Evolutionary conservation across 2,329 filamentous ascomycete species (phyloP), one percentile per base, ranked within the genome.

Genomic region (Trichoderma sp.): DNA sequence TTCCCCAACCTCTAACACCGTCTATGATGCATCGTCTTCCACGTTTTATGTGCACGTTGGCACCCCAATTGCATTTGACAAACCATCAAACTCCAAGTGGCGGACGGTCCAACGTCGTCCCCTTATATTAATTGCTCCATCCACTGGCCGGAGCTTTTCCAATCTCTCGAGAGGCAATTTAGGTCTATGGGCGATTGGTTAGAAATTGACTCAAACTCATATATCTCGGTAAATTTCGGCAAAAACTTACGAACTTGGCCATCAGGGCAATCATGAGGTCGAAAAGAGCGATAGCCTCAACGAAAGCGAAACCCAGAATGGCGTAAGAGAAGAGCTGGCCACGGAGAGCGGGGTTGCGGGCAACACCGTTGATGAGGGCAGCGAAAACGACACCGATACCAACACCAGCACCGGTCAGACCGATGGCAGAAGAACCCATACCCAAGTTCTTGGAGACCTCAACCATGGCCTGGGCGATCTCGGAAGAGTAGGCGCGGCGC

Each of bases 301-400:
- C 94, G 93, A 97, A 97, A 86, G 94, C 94, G 90, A 97, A 97
- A 90, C 94, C 94, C 85, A 97, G 90, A 93, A 97, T 96, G 91
- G 94, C 94, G 89, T 97, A 96, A 82, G 93, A 94, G 93, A 97
- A 97, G 85, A 97, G 94, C 92, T 97, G 95, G 86, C 94, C 94
- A 89, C 94, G 93, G 89, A 97, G 94, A 85, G 93, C 93, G 85
- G 94, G 94, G 94, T 97, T 97, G 90, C 94, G 94, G 90, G 94
- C 94, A 86, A 97, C 94, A 89, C 92, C 92, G 88, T 94, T 92
- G 85, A 97, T 91, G 86, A 97, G 94, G 84, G 94, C 92, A 85
- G 93, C 94, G 92, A 97, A 97, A 85, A 97, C 94, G 85, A 96
- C 92, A 91, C 94, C 94, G 88, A 97, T 97, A 94, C 94, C 94